Base-by-base conservation (phyloP, 352 stramenopile species). In the Pythium sukuiense region DNA sequence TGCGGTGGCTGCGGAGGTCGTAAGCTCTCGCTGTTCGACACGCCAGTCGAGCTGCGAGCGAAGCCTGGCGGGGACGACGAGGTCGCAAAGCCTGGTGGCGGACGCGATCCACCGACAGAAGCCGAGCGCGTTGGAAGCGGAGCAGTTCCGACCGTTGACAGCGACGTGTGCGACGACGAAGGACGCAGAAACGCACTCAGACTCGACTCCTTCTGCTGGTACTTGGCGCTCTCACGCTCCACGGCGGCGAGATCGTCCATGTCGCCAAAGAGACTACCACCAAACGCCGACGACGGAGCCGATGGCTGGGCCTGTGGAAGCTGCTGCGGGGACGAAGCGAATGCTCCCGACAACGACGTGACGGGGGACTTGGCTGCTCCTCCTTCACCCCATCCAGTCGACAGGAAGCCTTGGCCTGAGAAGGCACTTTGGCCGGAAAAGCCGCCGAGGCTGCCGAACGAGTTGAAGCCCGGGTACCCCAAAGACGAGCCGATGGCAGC, bases 191-290 rank as follows among this genome's bases (percentile, higher is more conserved):
- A 87, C 2, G 82, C 73, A 35, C 83, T 94, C 62, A 94, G 72
- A 69, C 83, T 94, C 55, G 86, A 94, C 35, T 76, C 74, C 27
- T 81, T 74, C 32, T 89, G 82, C 62, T 89, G 82, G 65, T 93
- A 94, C 57, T 79, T 70, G 33, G 80, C 68, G 27, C 73, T 88
- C 45, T 89, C 82, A 8, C 75, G 80, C 62, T 94, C 86, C 12
- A 94, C 73, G 20, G 84, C 86, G 6, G 74, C 82, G 75, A 94
- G 73, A 54, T 92, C 82, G 32, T 75, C 66, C 81, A 93, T 87
- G 13, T 77, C 69, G 9, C 71, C 72, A 66, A 87, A 90, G 7
- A 63, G 8, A 58, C 56, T 71, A 13, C 59, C 30, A 60, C 35
- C 43, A 16, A 55, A 56, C 12, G 14, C 27, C 13, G 50, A 27